Evolutionary conservation across 768 basidiomycete genomes (phyloP), one percentile per base, ranked within the genome.

Genomic region (Obba rivulosa): DNA sequence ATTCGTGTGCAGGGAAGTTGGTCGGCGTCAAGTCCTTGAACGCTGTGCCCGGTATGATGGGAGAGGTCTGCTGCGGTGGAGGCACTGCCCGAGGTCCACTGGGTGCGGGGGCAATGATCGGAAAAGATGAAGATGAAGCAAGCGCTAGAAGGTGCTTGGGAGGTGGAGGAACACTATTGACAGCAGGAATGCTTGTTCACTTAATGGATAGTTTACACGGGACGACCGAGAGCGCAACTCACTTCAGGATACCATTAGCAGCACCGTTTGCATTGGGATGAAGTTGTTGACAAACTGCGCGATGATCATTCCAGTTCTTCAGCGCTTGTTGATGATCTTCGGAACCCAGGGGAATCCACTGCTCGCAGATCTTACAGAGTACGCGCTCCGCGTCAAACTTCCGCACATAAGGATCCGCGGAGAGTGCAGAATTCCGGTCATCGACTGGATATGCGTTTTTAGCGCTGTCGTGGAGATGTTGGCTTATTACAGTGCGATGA

Each of bases 321-420:
- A 86, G 75, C 0, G 85, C 84, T 24, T 69, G 67, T 43, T 71
- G 63, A 50, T 83, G 79, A 59, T 84, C 81, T 45, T 82, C 80
- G 1, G 78, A 59, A 17, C 76, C 78, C 37, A 86, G 68, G 11
- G 69, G 51, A n/a, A 89, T 60, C 87, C 85, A 87, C 22, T 68
- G 62, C 38, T 86, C 85, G 62, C 86, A 89, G 39, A 75, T 66
- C 46, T 77, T 78, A 56, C 87, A 88, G 0, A 86, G 69, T 0
- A 87, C 71, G 7, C 87, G 77, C 56, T 87, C 85, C 2, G 80
- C 72, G 48, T 89, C 86, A 58, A 83, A 83, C 58, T 85, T 86
- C 53, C 84, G 78, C n/a, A 85, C 77, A 51, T 82, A 77, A 2
- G 80, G 78, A 59, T 89, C 87, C 43, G 79, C 76, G 35, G 78